Base-by-base conservation (phyloP, 805 yeast species). In the Pichia nanzhaoensis region DNA sequence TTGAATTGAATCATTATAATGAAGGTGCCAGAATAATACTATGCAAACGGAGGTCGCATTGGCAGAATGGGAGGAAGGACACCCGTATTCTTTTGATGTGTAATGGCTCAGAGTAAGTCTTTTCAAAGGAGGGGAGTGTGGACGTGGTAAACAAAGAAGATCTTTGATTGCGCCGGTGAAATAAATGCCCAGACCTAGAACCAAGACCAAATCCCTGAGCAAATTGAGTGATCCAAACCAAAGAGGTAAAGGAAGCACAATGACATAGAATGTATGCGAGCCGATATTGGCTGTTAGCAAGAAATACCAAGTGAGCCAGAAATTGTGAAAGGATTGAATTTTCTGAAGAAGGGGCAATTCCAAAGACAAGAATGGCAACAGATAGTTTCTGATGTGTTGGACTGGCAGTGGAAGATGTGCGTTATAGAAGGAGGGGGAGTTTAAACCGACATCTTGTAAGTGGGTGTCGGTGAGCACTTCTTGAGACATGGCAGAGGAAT, bases 1-100 rank as follows among this genome's bases (percentile, higher is more conserved):
- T 4, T 17, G 5, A 16, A 5, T 4, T 7, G 19, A 3, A 18
- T n/a, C 8, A 16, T 34, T 37, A 16, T 16, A 37, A 27, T 2
- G 47, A 9, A 58, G 40, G 21, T 52, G 45, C 19, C 42, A 39
- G 3, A 68, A 44, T 27, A 78, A 48, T 22, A 82, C 65, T 22
- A 87, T 55, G 0, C 86, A 76, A 3, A 86, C 95, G 0, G 87
- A 83, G 0, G 95, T 80, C 5, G 97, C 96, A 63, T 91, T 93
- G 30, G 97, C 95, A n/a, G 91, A 75, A 62, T 91, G 99, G 3
- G 95, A 82, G 34, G 89, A 79, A 1, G 98, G 99, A 55, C 90
- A 88, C 3, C 99, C 99, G 62, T 91, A 91, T 61, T 91, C 99
- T 55, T 83, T 78, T 3, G 95, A 77, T 0, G 98, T 93, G 53